Percentiles rank a stretch among this genome's conserved stretches.
phyloP scores from a whole-genome alignment of 148 eudicot species.

The Spergularia bocconei region DNA sequence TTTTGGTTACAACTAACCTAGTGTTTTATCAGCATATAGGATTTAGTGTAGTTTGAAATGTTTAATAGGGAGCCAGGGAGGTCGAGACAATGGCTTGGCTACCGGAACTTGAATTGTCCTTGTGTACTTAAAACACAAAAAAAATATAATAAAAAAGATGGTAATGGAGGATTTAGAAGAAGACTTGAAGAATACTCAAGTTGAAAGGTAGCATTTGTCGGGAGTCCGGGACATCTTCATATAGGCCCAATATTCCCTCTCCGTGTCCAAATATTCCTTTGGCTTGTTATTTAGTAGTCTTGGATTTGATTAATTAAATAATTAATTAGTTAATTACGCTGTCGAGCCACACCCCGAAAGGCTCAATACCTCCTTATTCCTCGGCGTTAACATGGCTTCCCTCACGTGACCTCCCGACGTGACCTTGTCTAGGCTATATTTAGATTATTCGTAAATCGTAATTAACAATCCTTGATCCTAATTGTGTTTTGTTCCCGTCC shows the following conservation, averaged over 20 bases:
- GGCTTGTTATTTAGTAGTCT: conserved; percentile 18
- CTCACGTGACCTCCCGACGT: conserved; percentile 19
- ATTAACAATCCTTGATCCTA: too few relatives aligned
- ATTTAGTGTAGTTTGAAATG: too few relatives aligned
- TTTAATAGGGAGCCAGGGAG: too few relatives aligned
- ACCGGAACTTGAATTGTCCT: too few relatives aligned
- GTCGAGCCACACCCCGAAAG: conserved; percentile 35
- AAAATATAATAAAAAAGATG: too few relatives aligned
- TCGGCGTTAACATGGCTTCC: conserved; percentile 6
- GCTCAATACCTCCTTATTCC: conserved; percentile 6
- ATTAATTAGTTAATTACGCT: neutral
- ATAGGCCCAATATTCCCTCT: conserved; percentile 64
- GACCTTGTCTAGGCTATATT: neutral
- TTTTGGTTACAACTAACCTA: too few relatives aligned
- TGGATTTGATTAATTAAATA: too few relatives aligned
- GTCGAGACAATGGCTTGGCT: too few relatives aligned
- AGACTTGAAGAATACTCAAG: neutral
- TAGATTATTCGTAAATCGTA: neutral
- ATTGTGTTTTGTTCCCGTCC: neutral
- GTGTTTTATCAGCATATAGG: too few relatives aligned
- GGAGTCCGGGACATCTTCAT: conserved; percentile 6
- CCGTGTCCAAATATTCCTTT: conserved; percentile 57
- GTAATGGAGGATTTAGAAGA: neutral
- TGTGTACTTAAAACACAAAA: too few relatives aligned
- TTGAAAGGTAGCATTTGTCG: conserved; percentile 15